phyloP scores from a whole-genome alignment of 2,329 filamentous ascomycete genomes.

The Thelonectria discophora region DNA sequence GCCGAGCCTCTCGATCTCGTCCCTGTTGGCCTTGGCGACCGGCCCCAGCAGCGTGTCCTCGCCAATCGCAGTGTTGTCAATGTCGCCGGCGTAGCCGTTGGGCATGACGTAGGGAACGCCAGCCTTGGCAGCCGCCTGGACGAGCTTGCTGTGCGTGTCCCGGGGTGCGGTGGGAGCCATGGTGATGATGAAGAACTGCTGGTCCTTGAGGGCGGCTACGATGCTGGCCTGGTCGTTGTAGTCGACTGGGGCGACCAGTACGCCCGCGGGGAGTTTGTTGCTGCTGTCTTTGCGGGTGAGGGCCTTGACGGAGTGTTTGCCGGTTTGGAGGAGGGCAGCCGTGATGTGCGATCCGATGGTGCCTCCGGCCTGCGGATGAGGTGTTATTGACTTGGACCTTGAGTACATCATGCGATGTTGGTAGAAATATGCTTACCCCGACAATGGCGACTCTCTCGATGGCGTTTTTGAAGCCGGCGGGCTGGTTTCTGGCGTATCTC shows the following conservation, averaged over 20 bases:
- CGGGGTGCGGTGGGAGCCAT: conserved; percentile 51
- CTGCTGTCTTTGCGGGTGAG: conserved; percentile 57
- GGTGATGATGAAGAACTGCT: conserved; percentile 65
- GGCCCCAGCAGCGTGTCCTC: conserved; percentile 40
- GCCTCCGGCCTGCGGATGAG: conserved; percentile 17
- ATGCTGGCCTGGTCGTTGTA: conserved; percentile 55
- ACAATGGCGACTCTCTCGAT: conserved; percentile 54
- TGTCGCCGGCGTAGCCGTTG: conserved; percentile 53
- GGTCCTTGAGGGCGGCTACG: conserved; percentile 58
- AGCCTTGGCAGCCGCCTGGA: conserved; percentile 60
- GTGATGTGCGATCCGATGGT: conserved; percentile 44
- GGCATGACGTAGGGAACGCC: conserved; percentile 62
- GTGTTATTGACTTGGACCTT: not conserved
- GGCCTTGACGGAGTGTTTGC: conserved; percentile 62
- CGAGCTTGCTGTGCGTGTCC: conserved; percentile 55
- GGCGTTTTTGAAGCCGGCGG: conserved; percentile 42
- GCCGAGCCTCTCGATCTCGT: conserved; percentile 52
- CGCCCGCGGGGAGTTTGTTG: conserved; percentile 53
- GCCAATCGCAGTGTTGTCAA: conserved; percentile 41
- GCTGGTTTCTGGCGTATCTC: conserved; percentile 38
- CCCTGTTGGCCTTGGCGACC: conserved; percentile 34
- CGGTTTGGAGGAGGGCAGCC: conserved; percentile 55
- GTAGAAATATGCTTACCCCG: conserved; percentile 48
- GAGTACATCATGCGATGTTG: too few species aligned
- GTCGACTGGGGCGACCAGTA: conserved; percentile 53